A percentile compares a stretch with the other conserved stretches of the same genome.
phyloP scores from a whole-genome alignment of 176 grass and related monocot genomes.

The Microstegium vimineum region DNA sequence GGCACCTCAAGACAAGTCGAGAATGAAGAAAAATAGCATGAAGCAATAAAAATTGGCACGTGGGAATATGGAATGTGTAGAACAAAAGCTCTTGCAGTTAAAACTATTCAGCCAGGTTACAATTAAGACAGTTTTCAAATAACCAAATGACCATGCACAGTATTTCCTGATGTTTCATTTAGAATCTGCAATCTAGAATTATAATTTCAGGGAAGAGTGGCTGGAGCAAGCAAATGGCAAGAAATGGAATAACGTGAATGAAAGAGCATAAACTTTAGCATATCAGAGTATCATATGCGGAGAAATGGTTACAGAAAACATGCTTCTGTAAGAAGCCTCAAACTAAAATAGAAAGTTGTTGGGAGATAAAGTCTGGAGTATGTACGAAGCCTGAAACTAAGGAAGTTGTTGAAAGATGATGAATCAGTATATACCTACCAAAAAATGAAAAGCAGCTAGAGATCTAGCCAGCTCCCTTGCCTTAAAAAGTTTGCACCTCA shows the following conservation, averaged over 20 bases:
- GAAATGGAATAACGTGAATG: background rate
- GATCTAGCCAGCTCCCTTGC: background rate
- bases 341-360: background rate
- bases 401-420: background rate
- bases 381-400: background rate
- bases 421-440: background rate
- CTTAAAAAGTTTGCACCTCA: background rate
- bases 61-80: background rate
- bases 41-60: background rate
- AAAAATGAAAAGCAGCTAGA: background rate
- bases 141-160: background rate
- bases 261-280: background rate
- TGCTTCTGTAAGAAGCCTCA: background rate
- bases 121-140: background rate
- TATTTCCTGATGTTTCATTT: background rate
- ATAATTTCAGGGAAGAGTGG: background rate
- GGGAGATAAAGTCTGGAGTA: background rate
- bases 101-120: background rate
- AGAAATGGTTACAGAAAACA: background rate
- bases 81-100: background rate
- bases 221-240: background rate
- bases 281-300: background rate
- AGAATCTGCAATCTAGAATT: background rate
- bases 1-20: background rate
- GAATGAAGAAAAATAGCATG: background rate